Evolutionary conservation across 352 stramenopile species (phyloP), one percentile per base, ranked within the genome.

Genomic region (Thalassiosira hispida): DNA sequence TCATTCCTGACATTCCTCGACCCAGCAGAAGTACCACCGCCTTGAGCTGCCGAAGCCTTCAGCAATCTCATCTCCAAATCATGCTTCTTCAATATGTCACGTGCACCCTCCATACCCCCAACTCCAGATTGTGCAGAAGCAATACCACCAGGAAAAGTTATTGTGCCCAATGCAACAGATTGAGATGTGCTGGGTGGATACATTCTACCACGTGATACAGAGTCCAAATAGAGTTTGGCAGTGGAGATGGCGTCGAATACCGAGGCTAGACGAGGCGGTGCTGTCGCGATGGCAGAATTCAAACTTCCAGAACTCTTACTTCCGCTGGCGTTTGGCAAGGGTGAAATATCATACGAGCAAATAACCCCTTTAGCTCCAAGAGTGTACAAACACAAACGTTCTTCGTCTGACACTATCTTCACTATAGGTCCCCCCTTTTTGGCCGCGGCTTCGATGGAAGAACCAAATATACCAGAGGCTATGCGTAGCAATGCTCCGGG

Each of bases 321-420:
- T 18, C 27, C 18, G 16, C 23, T 61, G 22, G 47, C 27, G 9
- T 3, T 38, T 38, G 49, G 29, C 4, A 72, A 35, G 2, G 49
- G 40, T 2, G 29, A 65, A 38, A 94, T 67, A 72, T 92, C 87
- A 77, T 92, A 91, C 7, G 75, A 77, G 73, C 79, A 91, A 56
- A 94, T 91, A 35, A 81, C 81, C 31, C 87, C 89, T 49, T 78
- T 85, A 14, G 67, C 70, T 14, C 75, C 94, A n/a, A 98, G 84
- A 14, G 95, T 93, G 69, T 98, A 98, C 14, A 98, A 83, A 76
- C 96, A 95, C 35, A 94, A 83, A 47, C 96, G 91, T 66, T 96
- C 88, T 33, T 96, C 88, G 64, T 98, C 96, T 23, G 97, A 81
- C 1, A 92, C 86, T 55, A 98, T 92, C 55, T 96, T 92, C 22